phyloP scores from a whole-genome alignment of 495 filamentous ascomycete species.

The Penicillium parvum region DNA sequence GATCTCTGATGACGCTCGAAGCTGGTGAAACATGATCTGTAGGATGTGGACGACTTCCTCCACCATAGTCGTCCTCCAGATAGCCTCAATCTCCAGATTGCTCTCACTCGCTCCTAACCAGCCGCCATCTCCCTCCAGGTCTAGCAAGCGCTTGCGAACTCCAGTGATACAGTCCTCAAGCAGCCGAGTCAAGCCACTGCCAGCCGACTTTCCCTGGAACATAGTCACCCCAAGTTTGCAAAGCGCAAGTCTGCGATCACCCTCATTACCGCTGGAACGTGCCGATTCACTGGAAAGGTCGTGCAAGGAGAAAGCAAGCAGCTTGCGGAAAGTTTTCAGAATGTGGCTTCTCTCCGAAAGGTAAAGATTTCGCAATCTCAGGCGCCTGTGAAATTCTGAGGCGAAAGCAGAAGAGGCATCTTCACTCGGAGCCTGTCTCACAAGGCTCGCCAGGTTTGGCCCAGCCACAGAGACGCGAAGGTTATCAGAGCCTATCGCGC shows the following conservation, averaged over 20 bases:
- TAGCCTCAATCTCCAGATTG: conserved; percentile 50
- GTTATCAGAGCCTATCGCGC: conserved; percentile 57
- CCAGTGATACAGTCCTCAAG: conserved; percentile 41
- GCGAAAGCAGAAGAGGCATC: conserved; percentile 54
- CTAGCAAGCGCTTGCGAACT: conserved; percentile 41
- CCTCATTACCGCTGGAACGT: not conserved
- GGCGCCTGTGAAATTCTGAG: conserved; percentile 51
- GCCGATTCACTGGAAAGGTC: conserved; percentile 12
- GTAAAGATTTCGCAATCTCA: conserved; percentile 62
- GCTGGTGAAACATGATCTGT: conserved; percentile 65
- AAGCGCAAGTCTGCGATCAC: conserved; percentile 21
- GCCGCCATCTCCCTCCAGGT: conserved; percentile 44
- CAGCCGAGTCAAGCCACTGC: conserved; percentile 24
- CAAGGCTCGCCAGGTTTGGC: conserved; percentile 36
- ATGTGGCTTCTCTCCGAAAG: conserved; percentile 58
- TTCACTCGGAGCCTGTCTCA: conserved; percentile 33
- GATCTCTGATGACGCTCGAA: conserved; percentile 52
- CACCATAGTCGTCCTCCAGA: conserved; percentile 59
- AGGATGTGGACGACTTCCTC: conserved; percentile 68
- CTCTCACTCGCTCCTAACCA: conserved; percentile 48
- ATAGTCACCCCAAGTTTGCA: conserved; percentile 28
- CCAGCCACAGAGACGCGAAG: conserved; percentile 47
- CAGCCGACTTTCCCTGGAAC: conserved; percentile 28
- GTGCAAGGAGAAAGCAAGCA: conserved; percentile 36
- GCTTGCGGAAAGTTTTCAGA: conserved; percentile 40